Evolutionary conservation across 164 flowering plant genomes (phyloP).

Genomic region (Stephania japonica): DNA sequence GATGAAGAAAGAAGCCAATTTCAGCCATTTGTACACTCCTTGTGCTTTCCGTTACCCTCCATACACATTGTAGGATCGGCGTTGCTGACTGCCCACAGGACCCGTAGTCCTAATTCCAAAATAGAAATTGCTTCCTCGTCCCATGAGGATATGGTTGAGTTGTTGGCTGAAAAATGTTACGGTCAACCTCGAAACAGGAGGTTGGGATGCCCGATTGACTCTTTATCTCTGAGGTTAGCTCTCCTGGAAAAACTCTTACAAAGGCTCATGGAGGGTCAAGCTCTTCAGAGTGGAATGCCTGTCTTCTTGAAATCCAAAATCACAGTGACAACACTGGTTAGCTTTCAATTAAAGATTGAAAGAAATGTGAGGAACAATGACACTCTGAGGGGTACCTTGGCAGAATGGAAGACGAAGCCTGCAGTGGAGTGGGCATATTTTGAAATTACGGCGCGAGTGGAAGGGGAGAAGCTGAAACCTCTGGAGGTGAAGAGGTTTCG

Average conservation of each 20-base stretch:
- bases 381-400: conserved; percentile 21
- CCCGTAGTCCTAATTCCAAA: conserved; percentile 27
- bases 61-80: conserved; percentile 53
- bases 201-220: conserved; percentile 25
- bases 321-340: conserved; percentile 34
- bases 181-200: conserved; percentile 19
- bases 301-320: conserved; percentile 38
- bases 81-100: conserved; percentile 43
- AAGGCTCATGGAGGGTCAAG: conserved; percentile 28
- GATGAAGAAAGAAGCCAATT: conserved; percentile 17
- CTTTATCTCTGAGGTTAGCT: conserved; percentile 30
- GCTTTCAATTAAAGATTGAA: conserved; percentile 56
- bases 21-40: conserved; percentile 27
- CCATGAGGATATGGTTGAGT: conserved; percentile 32
- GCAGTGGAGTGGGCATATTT: conserved; percentile 41
- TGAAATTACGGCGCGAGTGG: conserved; percentile 54
- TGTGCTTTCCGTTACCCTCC: conserved; percentile 40
- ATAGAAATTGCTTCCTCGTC: conserved; percentile 33
- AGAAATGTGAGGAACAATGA: conserved; percentile 32
- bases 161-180: conserved; percentile 62
- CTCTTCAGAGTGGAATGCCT: conserved; percentile 17
- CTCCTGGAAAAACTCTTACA: conserved; percentile 36
- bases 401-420: conserved; percentile 71
- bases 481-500: conserved; percentile 36
- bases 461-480: conserved; percentile 46